phyloP scores from a whole-genome alignment of 208 protist genomes.

The Wallacemonas rigidus region DNA sequence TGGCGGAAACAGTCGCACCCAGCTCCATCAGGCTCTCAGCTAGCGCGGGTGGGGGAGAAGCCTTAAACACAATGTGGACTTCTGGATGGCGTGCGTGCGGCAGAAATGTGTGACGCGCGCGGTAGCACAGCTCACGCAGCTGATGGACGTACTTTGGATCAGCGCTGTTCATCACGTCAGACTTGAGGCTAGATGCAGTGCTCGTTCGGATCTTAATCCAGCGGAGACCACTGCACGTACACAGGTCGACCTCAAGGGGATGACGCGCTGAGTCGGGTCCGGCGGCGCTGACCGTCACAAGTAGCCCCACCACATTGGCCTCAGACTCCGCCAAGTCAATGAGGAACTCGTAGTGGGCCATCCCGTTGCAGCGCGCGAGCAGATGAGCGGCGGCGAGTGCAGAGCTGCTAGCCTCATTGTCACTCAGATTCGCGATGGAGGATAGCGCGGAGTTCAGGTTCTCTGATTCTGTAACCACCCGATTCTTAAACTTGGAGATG shows the following conservation, averaged over 20 bases:
- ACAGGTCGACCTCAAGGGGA: slow-evolving; percentile 55
- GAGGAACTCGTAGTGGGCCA: slow-evolving; percentile 31
- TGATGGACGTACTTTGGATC: slow-evolving; percentile 25
- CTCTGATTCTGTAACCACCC: slow-evolving; percentile 26
- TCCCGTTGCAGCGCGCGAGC: slow-evolving; percentile 36
- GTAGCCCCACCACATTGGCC: slow-evolving; percentile 39
- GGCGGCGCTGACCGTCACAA: slow-evolving; percentile 25
- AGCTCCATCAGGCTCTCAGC: not conserved
- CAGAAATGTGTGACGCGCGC: slow-evolving; percentile 21
- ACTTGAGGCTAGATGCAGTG: slow-evolving; percentile 26
- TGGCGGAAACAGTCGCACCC: slow-evolving; percentile 17
- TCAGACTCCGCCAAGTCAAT: slow-evolving; percentile 40
- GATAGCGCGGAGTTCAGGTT: slow-evolving; percentile 15
- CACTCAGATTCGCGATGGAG: not conserved
- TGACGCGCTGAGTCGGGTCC: not conserved
- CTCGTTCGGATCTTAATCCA: slow-evolving; percentile 67
- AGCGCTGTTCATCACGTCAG: slow-evolving; percentile 23
- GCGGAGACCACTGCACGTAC: slow-evolving; percentile 48
- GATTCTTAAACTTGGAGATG: slow-evolving; percentile 24
- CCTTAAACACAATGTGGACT: slow-evolving; percentile 37
- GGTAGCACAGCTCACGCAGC: slow-evolving; percentile 24
- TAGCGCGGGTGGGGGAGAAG: slow-evolving; percentile 24
- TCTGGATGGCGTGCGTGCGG: slow-evolving; percentile 33
- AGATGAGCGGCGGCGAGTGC: slow-evolving; percentile 21
- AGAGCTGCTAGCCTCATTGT: slow-evolving; percentile 5